Evolutionary conservation across 148 eudicot species (phyloP), one percentile per base, ranked within the genome.

Genomic region (Suaeda aralocaspica): DNA sequence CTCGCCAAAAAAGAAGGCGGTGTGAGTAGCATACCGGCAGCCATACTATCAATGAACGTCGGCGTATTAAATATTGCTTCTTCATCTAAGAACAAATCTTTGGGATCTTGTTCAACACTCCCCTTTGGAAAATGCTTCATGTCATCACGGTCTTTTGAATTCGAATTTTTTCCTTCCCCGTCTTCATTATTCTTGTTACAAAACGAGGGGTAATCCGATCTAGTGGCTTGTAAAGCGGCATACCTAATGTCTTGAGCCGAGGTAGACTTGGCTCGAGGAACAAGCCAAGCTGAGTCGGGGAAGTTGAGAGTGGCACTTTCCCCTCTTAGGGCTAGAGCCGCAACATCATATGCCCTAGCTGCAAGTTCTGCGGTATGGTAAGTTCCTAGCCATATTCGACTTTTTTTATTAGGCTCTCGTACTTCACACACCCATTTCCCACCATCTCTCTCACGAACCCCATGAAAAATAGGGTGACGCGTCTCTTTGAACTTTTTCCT

Each of bases 11-110:
- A 69, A 22, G 80, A 84, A 0, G 84, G 87, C 3, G 90, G 92
- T 9, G 96, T 88, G n/a, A 90, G 77, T 25, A 91, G 75, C 93
- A 91, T 69, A 15, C 91, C 93, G 80, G 89, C 91, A 9, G 93
- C 90, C 96, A 88, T 88, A 73, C 87, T 82, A 59, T 86, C 83
- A 10, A 86, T 66, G 52, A 88, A 79, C 11, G 65, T 74, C 0
- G 89, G 96, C 89, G 84, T 85, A 64, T 86, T 85, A 77, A 82
- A 86, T 60, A 86, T n/a, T 16, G 73, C 86, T 73, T 90, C 96
- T 71, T 88, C 91, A 22, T 88, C 96, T 68, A 77, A 30, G 44
- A 80, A 88, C 55, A 26, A 26, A 72, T 39, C 42, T 33, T 16
- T 36, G 16, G 64, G 36, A n/a, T 22, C 56, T 22, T 71, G 66